These are phyloP conservation scores for Paralagenidium karlingii DNA, from an alignment of 352 stramenopile species.

Conservation along the genomic window DNA sequence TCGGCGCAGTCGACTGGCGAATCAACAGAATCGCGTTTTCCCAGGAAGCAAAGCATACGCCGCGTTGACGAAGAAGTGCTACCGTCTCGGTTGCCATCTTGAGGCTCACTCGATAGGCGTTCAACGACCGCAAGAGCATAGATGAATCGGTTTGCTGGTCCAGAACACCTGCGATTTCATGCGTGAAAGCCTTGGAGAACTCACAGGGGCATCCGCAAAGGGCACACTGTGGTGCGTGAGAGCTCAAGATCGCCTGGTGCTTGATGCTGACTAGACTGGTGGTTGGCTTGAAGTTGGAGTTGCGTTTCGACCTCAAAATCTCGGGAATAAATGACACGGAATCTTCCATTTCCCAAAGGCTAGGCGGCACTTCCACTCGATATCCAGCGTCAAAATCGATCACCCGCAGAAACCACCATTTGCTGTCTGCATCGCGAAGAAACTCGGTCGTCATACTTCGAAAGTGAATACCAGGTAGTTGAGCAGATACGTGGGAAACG, in stretches of 20 bases:
- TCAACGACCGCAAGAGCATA: constrained; percentile 16
- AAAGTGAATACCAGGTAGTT: constrained; percentile 47
- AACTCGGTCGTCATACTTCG: constrained; percentile 48
- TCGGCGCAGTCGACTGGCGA: constrained; percentile 12
- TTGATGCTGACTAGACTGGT: too few species aligned
- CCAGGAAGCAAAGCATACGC: constrained; percentile 32
- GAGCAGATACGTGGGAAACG: constrained; percentile 43
- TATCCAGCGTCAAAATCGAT: constrained; percentile 36
- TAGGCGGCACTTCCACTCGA: constrained; percentile 12
- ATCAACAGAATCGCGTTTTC: constrained; percentile 35
- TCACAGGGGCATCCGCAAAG: constrained; percentile 45
- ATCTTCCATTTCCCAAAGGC: constrained; percentile 16
- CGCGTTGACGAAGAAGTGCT: constrained; percentile 48
- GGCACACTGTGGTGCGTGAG: constrained; percentile 28
- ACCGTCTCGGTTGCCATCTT: constrained; percentile 69
- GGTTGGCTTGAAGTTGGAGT: constrained; percentile 1
- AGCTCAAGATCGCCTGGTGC: constrained; percentile 1
- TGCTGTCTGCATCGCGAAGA: constrained; percentile 37
- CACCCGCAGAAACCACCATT: constrained; percentile 63
- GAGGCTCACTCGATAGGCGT: constrained; percentile 61
- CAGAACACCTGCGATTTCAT: constrained; percentile 24
- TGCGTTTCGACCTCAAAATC: too few species aligned
- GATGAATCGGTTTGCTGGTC: constrained; percentile 7
- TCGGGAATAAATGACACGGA: too few species aligned
- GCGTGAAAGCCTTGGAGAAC: constrained; percentile 18